Evolutionary conservation across 345 rosid species (phyloP), one percentile per base, ranked within the genome.

Genomic region (Clausena lansium): DNA sequence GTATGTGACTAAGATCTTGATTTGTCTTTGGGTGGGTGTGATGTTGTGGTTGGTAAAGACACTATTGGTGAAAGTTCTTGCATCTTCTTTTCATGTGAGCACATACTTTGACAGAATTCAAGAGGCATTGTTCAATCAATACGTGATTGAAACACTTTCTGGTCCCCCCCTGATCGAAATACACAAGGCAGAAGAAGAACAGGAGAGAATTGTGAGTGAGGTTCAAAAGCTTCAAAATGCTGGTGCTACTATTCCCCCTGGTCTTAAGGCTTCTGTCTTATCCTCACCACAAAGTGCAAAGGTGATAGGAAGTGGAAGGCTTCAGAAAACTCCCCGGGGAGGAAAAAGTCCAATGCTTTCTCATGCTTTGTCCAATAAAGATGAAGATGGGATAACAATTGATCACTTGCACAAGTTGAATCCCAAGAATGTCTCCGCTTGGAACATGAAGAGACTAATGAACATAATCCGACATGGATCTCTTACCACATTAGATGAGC

Each of bases 361-460:
- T 1, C 81, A 73, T 50, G 63, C 76, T 54, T 78, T 83, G 27
- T 88, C 95, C 15, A 86, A 75, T 77, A 85, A 82, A 70, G 86
- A 77, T 39, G 84, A 87, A 19, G 80, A 76, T 7, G 91, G 90
- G 69, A 91, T 95, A 70, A 85, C 90, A 6, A 91, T 95, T 41
- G 90, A 89, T 64, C 90, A 85, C 84, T 83, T 95, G 84, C 94
- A 95, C 74, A 89, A 88, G 78, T 84, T 93, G 83, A 93, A 92
- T 41, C 84, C 83, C 41, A 93, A 85, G 84, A 95, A 95, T 71
- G 90, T 95, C 7, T 95, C 98, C 0, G 99, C 99, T n/a, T 93
- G 99, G 99, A 95, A 89, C 68, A 95, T 95, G 99, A 95, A 93
- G 83, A 84, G 91, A 80, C 67, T 95, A 82, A 92, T 90, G 79